Percentiles rank a stretch among this genome's conserved stretches.
Conservation (phyloP, 148 eudicot species). For the Amaranthus cruentus region DNA sequence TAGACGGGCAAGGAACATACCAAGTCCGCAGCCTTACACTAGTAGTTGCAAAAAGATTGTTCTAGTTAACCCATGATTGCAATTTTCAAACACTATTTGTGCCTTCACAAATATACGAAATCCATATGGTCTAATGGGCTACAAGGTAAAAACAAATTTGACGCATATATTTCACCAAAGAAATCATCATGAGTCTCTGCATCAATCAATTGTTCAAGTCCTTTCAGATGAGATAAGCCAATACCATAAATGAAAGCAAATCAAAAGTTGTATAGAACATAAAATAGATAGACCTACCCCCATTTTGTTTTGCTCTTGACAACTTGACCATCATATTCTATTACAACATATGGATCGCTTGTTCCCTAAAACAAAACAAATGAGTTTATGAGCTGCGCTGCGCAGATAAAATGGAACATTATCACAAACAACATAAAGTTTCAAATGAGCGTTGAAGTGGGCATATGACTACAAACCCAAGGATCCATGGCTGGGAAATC, state of each 20-base stretch:
- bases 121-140: too few relatives aligned
- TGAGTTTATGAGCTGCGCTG: background rate
- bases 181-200: background rate
- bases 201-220: background rate
- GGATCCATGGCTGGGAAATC: conserved; percentile 93
- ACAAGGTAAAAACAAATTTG: background rate
- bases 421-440: background rate
- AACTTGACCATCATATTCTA: conserved; percentile 75
- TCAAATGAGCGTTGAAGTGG: background rate
- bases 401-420: background rate
- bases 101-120: too few relatives aligned
- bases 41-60: too few relatives aligned
- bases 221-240: background rate
- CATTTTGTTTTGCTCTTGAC: conserved; percentile 83
- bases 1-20: too few relatives aligned
- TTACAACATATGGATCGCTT: conserved; percentile 90
- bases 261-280: background rate
- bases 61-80: too few relatives aligned
- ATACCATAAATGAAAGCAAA: background rate
- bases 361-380: conserved; percentile 65
- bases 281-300: conserved; percentile 54
- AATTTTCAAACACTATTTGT: too few relatives aligned
- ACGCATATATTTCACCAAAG: background rate
- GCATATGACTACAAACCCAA: conserved; percentile 58
- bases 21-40: too few relatives aligned